Evolutionary conservation across 768 basidiomycete species (phyloP).

Genomic region (Psilocybe cyanescens): DNA sequence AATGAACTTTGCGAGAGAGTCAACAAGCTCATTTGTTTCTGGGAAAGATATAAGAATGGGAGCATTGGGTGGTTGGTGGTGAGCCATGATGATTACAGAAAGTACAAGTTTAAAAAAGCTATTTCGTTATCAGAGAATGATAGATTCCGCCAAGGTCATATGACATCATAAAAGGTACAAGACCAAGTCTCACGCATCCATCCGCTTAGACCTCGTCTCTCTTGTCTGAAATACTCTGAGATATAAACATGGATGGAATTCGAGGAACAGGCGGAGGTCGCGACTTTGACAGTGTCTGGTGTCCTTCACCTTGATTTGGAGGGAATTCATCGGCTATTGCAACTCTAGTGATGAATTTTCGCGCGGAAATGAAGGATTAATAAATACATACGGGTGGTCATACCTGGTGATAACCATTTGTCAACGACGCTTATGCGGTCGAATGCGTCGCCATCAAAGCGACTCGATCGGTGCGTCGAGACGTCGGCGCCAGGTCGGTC

Average conservation of each 20-base stretch:
- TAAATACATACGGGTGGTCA: conserved; percentile 2
- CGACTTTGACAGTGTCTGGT: conserved; percentile 7
- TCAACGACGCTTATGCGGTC: conserved; percentile 30
- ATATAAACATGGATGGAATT: conserved; percentile 19
- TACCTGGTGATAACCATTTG: conserved; percentile 25
- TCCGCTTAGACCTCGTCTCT: background rate
- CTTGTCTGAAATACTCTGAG: background rate
- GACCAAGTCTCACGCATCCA: conserved; percentile 8
- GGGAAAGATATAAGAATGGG: conserved; percentile 79
- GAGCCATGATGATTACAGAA: conserved; percentile 33
- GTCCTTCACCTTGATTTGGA: background rate
- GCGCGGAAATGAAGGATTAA: background rate
- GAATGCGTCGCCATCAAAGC: conserved; percentile 5
- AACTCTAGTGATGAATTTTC: background rate
- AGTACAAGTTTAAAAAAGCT: background rate
- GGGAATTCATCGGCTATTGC: background rate
- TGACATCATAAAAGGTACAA: conserved; percentile 14
- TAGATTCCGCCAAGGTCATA: conserved; percentile 13
- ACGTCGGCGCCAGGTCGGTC: conserved; percentile 13
- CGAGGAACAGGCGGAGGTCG: conserved; percentile 17
- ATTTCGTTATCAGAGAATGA: background rate
- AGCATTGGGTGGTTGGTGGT: conserved; percentile 62
- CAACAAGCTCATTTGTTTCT: conserved; percentile 53
- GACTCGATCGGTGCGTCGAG: background rate
- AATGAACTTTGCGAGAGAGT: conserved; percentile 80